Evolutionary conservation across 352 stramenopile genomes (phyloP).

Genomic region (Phytophthora sojae): DNA sequence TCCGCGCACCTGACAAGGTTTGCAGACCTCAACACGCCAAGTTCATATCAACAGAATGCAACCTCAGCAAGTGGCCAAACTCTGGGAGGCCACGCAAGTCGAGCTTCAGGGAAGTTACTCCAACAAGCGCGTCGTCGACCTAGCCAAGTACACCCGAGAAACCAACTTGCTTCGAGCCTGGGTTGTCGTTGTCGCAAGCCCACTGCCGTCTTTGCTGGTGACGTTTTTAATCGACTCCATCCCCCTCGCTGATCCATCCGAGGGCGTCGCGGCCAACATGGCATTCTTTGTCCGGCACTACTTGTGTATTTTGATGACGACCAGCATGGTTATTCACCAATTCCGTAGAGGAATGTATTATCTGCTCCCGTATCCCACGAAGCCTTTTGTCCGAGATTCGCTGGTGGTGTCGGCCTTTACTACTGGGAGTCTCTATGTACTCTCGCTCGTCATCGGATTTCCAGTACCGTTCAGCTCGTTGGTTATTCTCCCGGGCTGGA

Average conservation of each 20-base stretch:
- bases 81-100: not conserved
- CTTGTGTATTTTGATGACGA: not conserved
- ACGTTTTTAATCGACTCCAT: not conserved
- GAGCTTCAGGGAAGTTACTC: not conserved
- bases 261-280: not conserved
- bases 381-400: not conserved
- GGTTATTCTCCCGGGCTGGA: not conserved
- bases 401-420: not conserved
- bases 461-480: not conserved
- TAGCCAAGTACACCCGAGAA: not conserved
- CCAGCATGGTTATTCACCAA: not conserved
- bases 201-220: not conserved
- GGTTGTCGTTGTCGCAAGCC: not conserved
- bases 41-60: not conserved
- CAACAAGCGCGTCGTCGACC: not conserved
- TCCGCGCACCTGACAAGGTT: too few relatives aligned
- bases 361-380: not conserved
- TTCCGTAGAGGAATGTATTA: not conserved
- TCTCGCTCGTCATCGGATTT: not conserved
- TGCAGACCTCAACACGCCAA: not conserved
- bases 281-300: not conserved
- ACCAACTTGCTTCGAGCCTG: not conserved
- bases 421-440: not conserved
- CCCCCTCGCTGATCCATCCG: not conserved
- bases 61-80: not conserved